These are phyloP conservation scores for Nemania sp. DNA, from an alignment of 2,329 filamentous ascomycete genomes.

Conservation along the genomic window DNA sequence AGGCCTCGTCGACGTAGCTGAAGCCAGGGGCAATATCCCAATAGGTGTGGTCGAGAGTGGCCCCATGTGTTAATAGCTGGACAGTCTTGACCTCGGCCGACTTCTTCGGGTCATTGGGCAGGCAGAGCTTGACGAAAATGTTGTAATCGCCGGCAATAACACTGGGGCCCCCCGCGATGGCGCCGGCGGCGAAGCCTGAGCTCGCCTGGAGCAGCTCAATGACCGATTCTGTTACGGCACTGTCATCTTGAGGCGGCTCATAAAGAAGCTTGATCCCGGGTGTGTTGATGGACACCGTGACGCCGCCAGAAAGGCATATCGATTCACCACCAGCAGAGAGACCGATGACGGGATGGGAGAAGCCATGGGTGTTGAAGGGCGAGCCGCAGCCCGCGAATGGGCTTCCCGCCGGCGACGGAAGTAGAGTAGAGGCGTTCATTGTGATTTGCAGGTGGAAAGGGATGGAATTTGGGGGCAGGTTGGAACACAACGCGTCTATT, in stretches of 20 bases:
- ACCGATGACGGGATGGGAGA: conserved; percentile 26
- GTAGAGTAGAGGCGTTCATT: conserved; percentile 23
- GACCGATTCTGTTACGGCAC: conserved; percentile 28
- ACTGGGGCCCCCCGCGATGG: conserved; percentile 21
- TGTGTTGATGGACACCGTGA: conserved; percentile 28
- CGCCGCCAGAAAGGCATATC: conserved; percentile 27
- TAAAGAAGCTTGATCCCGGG: conserved; percentile 29
- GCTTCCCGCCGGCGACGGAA: conserved; percentile 24
- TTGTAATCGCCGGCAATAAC: conserved; percentile 29
- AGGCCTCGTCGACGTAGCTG: conserved; percentile 47
- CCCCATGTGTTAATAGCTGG: conserved; percentile 48
- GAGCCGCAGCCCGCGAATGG: conserved; percentile 25
- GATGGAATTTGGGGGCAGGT: no score
- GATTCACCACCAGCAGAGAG: conserved; percentile 29
- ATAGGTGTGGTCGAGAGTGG: conserved; percentile 45
- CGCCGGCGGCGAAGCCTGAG: conserved; percentile 27
- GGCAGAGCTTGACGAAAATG: conserved; percentile 33
- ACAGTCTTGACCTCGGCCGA: conserved; percentile 33
- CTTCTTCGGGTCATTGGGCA: conserved; percentile 20
- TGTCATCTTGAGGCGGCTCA: conserved; percentile 27
- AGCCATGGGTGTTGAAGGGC: conserved; percentile 24
- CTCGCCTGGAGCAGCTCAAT: conserved; percentile 30
- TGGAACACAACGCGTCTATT: no score
- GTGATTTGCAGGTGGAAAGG: background rate
- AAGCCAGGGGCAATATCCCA: conserved; percentile 46